Evolutionary conservation across 805 yeast species (phyloP).

Genomic region (Myxozyma monticola): DNA sequence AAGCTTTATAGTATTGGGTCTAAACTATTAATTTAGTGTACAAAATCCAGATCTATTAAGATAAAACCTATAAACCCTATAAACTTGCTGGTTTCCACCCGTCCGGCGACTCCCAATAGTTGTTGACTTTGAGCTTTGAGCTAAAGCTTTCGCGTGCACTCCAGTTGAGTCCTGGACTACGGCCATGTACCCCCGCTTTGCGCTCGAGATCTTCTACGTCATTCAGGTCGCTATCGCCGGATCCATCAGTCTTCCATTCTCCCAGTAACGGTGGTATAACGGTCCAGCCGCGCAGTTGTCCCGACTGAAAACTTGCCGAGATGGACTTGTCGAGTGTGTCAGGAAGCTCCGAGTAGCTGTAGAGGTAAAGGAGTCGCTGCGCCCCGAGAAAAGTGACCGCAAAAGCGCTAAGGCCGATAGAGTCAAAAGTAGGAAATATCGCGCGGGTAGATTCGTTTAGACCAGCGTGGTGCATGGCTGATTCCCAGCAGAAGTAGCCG

Average conservation of each 20-base stretch:
- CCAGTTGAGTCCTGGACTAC: neutral
- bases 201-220: neutral
- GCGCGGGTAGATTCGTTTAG: constrained; percentile 9
- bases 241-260: constrained; percentile 10
- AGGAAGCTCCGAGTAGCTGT: constrained; percentile 8
- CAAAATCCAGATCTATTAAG: too few species aligned
- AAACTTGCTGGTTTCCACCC: too few species aligned
- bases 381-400: constrained; percentile 18
- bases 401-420: constrained; percentile 10
- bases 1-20: too few species aligned
- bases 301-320: neutral
- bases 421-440: constrained; percentile 8
- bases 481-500: constrained; percentile 11
- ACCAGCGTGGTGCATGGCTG: neutral
- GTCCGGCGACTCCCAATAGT: too few species aligned
- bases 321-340: constrained; percentile 16
- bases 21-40: too few species aligned
- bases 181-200: neutral
- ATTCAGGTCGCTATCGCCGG: constrained; percentile 8
- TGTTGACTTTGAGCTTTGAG: too few species aligned
- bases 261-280: constrained; percentile 12
- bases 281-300: constrained; percentile 11
- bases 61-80: too few species aligned
- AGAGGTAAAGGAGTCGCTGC: constrained; percentile 10
- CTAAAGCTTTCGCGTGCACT: constrained; percentile 2